These are phyloP conservation scores for Quercus gilva DNA, from an alignment of 306 rosid species.

Conservation along the genomic window DNA sequence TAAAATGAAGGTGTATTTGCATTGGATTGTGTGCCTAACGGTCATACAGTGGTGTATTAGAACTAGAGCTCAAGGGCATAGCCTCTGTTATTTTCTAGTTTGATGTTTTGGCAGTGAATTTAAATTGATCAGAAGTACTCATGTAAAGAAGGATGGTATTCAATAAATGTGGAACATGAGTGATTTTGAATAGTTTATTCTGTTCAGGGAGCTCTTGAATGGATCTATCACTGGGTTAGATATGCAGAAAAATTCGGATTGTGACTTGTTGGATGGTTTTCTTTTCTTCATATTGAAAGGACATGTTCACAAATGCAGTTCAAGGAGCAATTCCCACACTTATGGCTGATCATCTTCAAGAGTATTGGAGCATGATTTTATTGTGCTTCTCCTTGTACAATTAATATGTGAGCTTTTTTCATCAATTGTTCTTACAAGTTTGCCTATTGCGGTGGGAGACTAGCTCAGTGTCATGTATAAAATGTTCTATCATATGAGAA, in stretches of 20 bases:
- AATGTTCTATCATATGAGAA: background rate
- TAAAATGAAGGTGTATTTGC: background rate
- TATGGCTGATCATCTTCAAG: background rate
- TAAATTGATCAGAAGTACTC: background rate
- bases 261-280: background rate
- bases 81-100: background rate
- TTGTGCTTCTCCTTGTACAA: background rate
- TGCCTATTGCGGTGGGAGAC: background rate
- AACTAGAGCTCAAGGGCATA: background rate
- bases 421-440: background rate
- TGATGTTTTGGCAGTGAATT: background rate
- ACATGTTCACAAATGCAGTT: background rate
- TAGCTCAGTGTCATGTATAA: background rate
- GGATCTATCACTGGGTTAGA: background rate
- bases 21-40: background rate
- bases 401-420: background rate
- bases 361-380: background rate
- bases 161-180: background rate
- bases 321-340: background rate
- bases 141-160: background rate
- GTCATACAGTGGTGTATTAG: background rate
- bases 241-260: background rate
- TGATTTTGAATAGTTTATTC: background rate
- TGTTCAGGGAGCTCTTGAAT: background rate
- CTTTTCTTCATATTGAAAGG: background rate